These are phyloP conservation scores for Calonectria montana DNA, from an alignment of 2,329 filamentous ascomycete genomes.

Conservation along the genomic window DNA sequence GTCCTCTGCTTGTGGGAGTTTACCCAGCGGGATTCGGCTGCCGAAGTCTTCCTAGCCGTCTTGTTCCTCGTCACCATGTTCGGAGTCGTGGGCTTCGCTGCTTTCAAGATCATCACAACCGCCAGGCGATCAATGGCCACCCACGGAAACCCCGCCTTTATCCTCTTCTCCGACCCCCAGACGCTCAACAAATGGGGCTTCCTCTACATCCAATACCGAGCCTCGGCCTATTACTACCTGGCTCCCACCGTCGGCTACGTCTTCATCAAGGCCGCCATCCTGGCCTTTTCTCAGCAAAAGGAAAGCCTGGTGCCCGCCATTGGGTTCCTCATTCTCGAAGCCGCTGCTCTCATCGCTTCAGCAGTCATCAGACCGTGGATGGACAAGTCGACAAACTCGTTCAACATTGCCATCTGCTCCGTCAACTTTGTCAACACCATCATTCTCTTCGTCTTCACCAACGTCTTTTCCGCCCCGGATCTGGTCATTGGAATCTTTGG, in stretches of 20 bases:
- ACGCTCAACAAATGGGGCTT: constrained; percentile 98
- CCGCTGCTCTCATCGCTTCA: constrained; percentile 78
- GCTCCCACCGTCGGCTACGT: constrained; percentile 82
- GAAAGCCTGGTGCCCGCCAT: constrained; percentile 80
- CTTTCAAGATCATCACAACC: constrained; percentile 79
- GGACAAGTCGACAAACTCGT: constrained; percentile 97
- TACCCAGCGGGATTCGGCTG: constrained; percentile 84
- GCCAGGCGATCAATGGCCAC: constrained; percentile 77
- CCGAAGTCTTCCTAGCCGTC: constrained; percentile 85
- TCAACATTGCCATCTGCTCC: constrained; percentile 91
- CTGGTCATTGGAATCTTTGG: constrained; percentile 90
- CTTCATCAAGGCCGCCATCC: constrained; percentile 87
- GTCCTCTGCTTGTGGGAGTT: constrained; percentile 95
- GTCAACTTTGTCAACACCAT: constrained; percentile 93
- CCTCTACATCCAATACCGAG: constrained; percentile 95
- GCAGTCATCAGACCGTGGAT: constrained; percentile 91
- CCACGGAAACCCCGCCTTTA: constrained; percentile 96
- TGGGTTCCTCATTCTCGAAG: constrained; percentile 85
- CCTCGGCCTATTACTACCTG: constrained; percentile 95
- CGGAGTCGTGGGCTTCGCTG: constrained; percentile 82
- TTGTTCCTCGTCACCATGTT: constrained; percentile 88
- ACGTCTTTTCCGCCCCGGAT: constrained; percentile 84
- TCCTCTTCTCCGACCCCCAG: constrained; percentile 91
- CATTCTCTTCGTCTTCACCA: constrained; percentile 88
- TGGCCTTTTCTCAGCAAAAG: constrained; percentile 80